These are phyloP conservation scores for grape (Vitis vinifera) DNA, from an alignment of 164 flowering plant genomes.

Conservation along the genomic window ASM3070453v1 NC_081817.1:25693001-25693500, in stretches of 20 bases:
- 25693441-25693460: slow-evolving; percentile 64
- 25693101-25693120: slow-evolving; percentile 68
- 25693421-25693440: slow-evolving; percentile 82
- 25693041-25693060: slow-evolving; percentile 75
- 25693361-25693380: not conserved
- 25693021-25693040: slow-evolving; percentile 90
- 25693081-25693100: slow-evolving; percentile 68
- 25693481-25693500: slow-evolving; percentile 87
- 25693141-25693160: slow-evolving; percentile 46
- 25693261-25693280: not conserved
- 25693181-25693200: slow-evolving; percentile 74
- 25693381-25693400: slow-evolving; percentile 12
- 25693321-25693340: not conserved
- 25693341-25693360: not conserved
- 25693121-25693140: slow-evolving; percentile 54
- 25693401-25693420: slow-evolving; percentile 86
- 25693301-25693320: too few relatives aligned
- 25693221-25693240: slow-evolving; percentile 82
- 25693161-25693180: slow-evolving; percentile 54
- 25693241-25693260: slow-evolving; percentile 89
- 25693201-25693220: slow-evolving; percentile 84
- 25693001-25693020: slow-evolving; percentile 71
- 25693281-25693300: not conserved
- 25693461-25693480: slow-evolving; percentile 80
- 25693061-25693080: slow-evolving; percentile 71